Base-by-base conservation (phyloP, 2,329 filamentous ascomycete genomes). In the Apiospora aurea region DNA sequence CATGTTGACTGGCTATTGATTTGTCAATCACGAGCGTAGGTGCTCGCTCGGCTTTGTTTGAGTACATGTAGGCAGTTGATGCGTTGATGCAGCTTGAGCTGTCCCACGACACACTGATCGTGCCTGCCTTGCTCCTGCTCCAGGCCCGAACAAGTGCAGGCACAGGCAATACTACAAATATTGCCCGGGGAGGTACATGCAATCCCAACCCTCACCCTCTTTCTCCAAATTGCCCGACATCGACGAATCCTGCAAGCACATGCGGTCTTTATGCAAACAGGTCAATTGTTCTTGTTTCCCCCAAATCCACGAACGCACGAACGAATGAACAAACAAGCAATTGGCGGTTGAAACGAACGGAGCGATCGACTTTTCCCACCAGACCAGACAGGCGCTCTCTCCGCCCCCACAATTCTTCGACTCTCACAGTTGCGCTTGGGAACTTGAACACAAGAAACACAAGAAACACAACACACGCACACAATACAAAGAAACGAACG, bases 391-490 rank as follows among this genome's bases (percentile, higher is more conserved):
- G 47, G 21, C 51, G 51, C 51, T 26, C 26, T 38, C 41, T 64
- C 34, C 10, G 57, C 57, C 57, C 57, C 57, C 57, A 64, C 57
- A 64, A 41, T 64, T 64, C 57, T 64, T 64, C 57, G 57, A 64
- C 57, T 64, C 57, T 64, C 57, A 64, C 57, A 64, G 41, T 64
- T 64, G 57, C n/a, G 34, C 57, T 41, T 64, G 57, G 34, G 57
- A 64, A 64, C 57, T 64, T 41, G 57, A 64, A 64, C 57, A 64
- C 57, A 41, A 61, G 57, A 64, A 41, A 64, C 57, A 64, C 57
- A 64, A 41, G 57, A 64, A 64, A 41, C 29, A 64, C 57, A 64
- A 64, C 57, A 64, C 57, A 64, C 53, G 11, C 49, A 51, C 49
- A 64, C 57, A 64, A 41, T 64, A 64, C 57, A 64, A 64, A 64